Evolutionary conservation across 345 rosid species (phyloP).

Genomic region (Euclidium syriacum): DNA sequence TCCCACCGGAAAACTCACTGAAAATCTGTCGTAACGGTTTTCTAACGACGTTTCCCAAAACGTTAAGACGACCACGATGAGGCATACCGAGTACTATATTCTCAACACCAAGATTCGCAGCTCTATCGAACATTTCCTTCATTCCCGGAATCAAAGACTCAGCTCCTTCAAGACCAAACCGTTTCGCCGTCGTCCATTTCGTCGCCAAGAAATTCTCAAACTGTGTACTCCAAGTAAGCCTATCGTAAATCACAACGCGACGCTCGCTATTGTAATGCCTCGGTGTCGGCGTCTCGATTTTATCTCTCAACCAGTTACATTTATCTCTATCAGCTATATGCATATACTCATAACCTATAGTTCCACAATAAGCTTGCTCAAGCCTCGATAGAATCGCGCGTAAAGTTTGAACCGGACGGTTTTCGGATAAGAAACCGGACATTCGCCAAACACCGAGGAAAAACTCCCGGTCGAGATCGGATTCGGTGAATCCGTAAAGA

Average conservation of each 20-base stretch:
- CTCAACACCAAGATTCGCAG: conserved; percentile 80
- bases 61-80: conserved; percentile 76
- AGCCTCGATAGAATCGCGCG: conserved; percentile 67
- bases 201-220: conserved; percentile 87
- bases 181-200: conserved; percentile 83
- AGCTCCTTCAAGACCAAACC: conserved; percentile 91
- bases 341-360: conserved; percentile 78
- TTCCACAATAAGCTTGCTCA: conserved; percentile 86
- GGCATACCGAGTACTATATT: conserved; percentile 81
- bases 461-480: conserved; percentile 76
- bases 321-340: conserved; percentile 76
- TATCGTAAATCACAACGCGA: conserved; percentile 66
- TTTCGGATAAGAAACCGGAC: conserved; percentile 78
- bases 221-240: conserved; percentile 78
- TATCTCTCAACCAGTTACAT: conserved; percentile 85
- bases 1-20: conserved; percentile 77
- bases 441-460: conserved; percentile 79
- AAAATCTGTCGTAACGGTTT: conserved; percentile 79
- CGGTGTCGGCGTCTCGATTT: conserved; percentile 77
- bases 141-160: conserved; percentile 86
- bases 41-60: conserved; percentile 73
- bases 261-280: conserved; percentile 64
- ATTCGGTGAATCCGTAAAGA: conserved; percentile 61
- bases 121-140: conserved; percentile 84
- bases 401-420: conserved; percentile 78